Evolutionary conservation across 106 monocot species (phyloP).

Genomic region (Posidonia australis): DNA sequence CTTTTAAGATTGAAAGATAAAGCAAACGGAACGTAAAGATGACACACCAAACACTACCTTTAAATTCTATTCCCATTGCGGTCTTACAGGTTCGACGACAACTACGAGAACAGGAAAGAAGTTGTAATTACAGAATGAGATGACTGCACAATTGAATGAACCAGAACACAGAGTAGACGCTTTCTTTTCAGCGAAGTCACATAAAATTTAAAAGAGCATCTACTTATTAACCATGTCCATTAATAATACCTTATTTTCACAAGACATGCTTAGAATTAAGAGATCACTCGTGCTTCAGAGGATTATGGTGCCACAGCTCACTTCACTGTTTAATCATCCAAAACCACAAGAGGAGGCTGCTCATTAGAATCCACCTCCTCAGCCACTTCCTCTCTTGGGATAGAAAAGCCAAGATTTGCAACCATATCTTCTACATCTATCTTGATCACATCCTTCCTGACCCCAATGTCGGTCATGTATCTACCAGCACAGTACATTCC

Average conservation of each 20-base stretch:
- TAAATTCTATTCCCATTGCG: no score
- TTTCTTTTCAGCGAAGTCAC: no score
- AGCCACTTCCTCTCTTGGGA: background rate
- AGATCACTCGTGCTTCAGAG: background rate
- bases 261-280: background rate
- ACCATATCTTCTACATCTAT: conserved; percentile 65
- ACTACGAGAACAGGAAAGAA: no score
- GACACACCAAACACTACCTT: no score
- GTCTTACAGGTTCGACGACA: no score
- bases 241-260: background rate
- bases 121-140: no score
- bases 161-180: no score
- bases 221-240: background rate
- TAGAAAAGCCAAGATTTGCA: conserved; percentile 20
- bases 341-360: conserved; percentile 1
- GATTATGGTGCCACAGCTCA: background rate
- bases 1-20: no score
- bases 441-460: conserved; percentile 87
- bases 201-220: background rate
- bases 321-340: background rate
- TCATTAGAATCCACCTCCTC: conserved; percentile 6
- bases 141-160: no score
- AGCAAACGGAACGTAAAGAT: no score
- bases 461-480: conserved; percentile 85
- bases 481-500: conserved; percentile 87